Base-by-base conservation (phyloP, 2,329 filamentous ascomycete species). In the Lachnellula subtilissima region DNA sequence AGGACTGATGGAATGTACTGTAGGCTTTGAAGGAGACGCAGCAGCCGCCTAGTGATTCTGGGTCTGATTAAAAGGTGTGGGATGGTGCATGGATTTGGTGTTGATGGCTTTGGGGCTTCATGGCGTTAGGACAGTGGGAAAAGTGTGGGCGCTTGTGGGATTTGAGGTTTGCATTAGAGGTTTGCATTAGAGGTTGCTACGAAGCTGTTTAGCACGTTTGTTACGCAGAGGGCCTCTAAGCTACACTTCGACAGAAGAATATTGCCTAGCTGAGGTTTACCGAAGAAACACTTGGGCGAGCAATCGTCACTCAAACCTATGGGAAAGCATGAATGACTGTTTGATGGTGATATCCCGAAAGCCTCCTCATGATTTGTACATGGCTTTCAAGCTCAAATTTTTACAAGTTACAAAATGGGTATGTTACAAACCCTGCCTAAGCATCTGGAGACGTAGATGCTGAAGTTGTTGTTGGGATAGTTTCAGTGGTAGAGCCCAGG, bases 11-110 rank as follows among this genome's bases (percentile, higher is more conserved):
- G 14, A 4, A 23, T 47, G n/a, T 22, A 22, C 22, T 22, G 22
- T 45, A 71, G 69, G 56, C 59, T 32, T 60, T 71, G 15, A 68
- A 66, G 46, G 67, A 70, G 53, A 70, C 69, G n/a, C 67, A 69
- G 42, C 61, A 64, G 50, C 55, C 48, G 25, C 50, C 61, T 14
- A 58, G 61, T 40, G 60, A 61, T 42, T 61, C 56, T 42, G 61
- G 59, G 15, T 63, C 61, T 14, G 61, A 63, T 12, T 63, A 61
- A 42, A 46, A 40, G 17, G n/a, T 19, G 4, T 23, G 14, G 23
- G 47, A 32, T 12, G 9, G 28, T 11, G 28, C 28, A 40, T 40
- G 37, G 8, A 11, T n/a, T 15, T 15, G 17, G 15, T 17, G 15
- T n/a, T 15, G 23, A 17, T 40, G 15, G 4, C 5, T 40, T 40